Conservation (phyloP, 2,329 filamentous ascomycete genomes). For the Monosporascus sp. region DNA sequence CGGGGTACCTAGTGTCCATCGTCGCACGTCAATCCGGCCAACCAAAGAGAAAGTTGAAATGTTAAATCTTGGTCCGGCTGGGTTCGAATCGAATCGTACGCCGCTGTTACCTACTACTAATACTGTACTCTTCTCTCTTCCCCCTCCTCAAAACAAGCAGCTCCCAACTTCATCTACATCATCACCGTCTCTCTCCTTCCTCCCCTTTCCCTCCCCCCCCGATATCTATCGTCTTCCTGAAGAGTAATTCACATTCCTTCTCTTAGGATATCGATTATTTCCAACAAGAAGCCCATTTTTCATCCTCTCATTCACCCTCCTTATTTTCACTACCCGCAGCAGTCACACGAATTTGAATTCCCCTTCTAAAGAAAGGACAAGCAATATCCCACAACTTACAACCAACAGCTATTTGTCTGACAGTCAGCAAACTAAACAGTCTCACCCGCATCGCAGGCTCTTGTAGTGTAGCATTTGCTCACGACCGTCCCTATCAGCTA, state of each 20-base stretch:
- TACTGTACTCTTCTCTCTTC: slow-evolving; percentile 17
- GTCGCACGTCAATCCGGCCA: too few species aligned
- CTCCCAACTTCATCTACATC: slow-evolving; percentile 7
- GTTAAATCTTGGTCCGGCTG: too few species aligned
- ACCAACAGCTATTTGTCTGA: background rate
- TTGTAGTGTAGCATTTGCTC: background rate
- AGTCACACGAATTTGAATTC: slow-evolving; percentile 23
- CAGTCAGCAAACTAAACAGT: too few species aligned
- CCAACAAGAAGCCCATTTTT: slow-evolving; percentile 36
- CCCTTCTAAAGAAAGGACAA: too few species aligned
- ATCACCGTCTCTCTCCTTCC: slow-evolving; percentile 15
- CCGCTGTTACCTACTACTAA: background rate
- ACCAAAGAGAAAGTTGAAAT: too few species aligned
- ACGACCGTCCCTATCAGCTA: background rate
- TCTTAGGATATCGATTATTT: slow-evolving; percentile 24
- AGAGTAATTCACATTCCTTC: slow-evolving; percentile 27
- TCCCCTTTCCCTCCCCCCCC: slow-evolving; percentile 8
- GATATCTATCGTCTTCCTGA: slow-evolving; percentile 3
- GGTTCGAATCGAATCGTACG: too few species aligned
- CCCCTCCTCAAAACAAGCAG: slow-evolving; percentile 10
- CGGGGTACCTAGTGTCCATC: too few species aligned
- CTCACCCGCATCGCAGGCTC: too few species aligned
- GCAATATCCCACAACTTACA: slow-evolving; percentile 2
- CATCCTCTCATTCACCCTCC: slow-evolving; percentile 37
- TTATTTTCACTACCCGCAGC: slow-evolving; percentile 31